Percentiles rank a stretch among this genome's conserved stretches.
These are phyloP conservation scores for Nothopassalora personata DNA, from an alignment of 2,329 filamentous ascomycete species.

Conservation along the genomic window DNA sequence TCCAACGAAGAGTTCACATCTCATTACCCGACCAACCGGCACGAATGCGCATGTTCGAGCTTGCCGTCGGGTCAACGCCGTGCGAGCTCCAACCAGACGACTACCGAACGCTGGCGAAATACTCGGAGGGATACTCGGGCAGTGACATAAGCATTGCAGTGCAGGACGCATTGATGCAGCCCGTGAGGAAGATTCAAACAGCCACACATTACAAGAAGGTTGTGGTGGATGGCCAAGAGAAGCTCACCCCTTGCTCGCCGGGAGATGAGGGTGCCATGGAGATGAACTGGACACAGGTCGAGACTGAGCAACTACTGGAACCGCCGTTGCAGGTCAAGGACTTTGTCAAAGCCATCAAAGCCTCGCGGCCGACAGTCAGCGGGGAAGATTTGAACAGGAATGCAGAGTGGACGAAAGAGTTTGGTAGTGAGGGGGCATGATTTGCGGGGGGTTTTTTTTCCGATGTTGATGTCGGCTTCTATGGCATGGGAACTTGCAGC, in stretches of 20 bases:
- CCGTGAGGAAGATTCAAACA: slow-evolving; percentile 91
- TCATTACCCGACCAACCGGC: slow-evolving; percentile 82
- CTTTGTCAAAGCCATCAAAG: slow-evolving; percentile 86
- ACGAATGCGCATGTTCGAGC: slow-evolving; percentile 89
- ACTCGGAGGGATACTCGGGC: slow-evolving; percentile 91
- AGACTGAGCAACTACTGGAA: slow-evolving; percentile 77
- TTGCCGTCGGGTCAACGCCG: slow-evolving; percentile 87
- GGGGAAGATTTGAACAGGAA: slow-evolving; percentile 77
- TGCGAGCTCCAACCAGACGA: slow-evolving; percentile 75
- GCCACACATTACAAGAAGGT: slow-evolving; percentile 96
- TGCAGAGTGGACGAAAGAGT: slow-evolving; percentile 91
- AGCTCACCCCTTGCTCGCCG: slow-evolving; percentile 86
- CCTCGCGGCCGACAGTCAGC: slow-evolving; percentile 83
- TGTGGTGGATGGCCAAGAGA: slow-evolving; percentile 59
- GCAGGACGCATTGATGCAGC: slow-evolving; percentile 95
- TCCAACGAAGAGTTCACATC: slow-evolving; percentile 95
- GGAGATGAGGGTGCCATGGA: slow-evolving; percentile 80
- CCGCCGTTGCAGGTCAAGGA: slow-evolving; percentile 84
- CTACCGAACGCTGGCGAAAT: slow-evolving; percentile 69
- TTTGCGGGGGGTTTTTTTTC: background rate
- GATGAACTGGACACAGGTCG: slow-evolving; percentile 88
- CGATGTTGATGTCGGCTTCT: background rate
- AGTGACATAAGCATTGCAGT: slow-evolving; percentile 95
- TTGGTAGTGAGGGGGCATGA: slow-evolving; percentile 76
- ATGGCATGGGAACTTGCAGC: background rate